phyloP scores from a whole-genome alignment of 495 filamentous ascomycete genomes.

The Cryomyces antarcticus region DNA sequence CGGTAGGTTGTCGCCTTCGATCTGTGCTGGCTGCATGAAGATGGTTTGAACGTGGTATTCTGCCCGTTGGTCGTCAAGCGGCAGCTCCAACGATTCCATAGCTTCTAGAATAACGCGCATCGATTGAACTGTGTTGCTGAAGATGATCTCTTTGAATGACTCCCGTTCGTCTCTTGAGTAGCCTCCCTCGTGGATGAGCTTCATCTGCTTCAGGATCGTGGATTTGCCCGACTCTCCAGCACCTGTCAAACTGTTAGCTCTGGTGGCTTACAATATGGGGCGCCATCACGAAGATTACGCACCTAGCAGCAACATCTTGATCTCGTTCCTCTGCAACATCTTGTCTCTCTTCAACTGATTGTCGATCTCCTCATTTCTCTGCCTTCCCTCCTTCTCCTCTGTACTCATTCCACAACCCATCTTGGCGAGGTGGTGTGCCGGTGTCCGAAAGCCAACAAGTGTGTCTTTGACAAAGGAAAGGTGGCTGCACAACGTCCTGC shows the following conservation, averaged over 20 bases:
- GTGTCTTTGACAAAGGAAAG: no score
- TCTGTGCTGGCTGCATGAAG: constrained; percentile 18
- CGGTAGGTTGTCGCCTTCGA: constrained; percentile 20
- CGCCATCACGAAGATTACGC: not conserved
- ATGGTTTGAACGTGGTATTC: constrained; percentile 52
- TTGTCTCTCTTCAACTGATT: constrained; percentile 24
- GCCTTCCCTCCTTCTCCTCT: constrained; percentile 99
- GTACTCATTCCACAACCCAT: constrained; percentile 99
- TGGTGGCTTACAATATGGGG: not conserved
- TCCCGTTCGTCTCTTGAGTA: constrained; percentile 81
- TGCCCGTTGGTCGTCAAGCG: constrained; percentile 59
- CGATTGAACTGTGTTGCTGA: constrained; percentile 32
- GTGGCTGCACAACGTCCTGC: no score
- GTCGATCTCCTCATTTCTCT: constrained; percentile 28
- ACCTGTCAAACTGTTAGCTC: constrained; percentile 32
- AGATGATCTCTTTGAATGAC: constrained; percentile 78
- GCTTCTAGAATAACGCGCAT: constrained; percentile 61
- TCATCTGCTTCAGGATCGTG: constrained; percentile 98
- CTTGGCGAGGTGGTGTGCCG: constrained; percentile 26
- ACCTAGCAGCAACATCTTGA: constrained; percentile 27
- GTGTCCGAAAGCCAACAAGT: not conserved
- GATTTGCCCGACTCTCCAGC: constrained; percentile 97
- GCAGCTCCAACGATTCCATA: constrained; percentile 56
- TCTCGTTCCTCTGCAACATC: constrained; percentile 22
- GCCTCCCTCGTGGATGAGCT: constrained; percentile 84